Conservation (phyloP, 1,284 basidiomycete genomes). For the Heterobasidion irregulare region DNA sequence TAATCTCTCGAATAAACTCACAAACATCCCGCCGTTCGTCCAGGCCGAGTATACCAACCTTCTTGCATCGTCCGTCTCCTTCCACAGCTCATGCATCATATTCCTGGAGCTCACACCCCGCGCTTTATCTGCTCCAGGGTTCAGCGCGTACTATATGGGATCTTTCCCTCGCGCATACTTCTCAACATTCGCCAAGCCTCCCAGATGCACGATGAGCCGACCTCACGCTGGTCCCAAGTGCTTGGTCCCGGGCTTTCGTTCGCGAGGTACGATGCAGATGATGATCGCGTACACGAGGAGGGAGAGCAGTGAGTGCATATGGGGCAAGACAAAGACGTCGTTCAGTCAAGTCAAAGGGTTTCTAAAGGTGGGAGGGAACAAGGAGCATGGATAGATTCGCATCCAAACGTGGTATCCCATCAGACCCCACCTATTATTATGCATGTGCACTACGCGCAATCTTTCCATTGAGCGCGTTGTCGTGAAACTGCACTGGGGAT, state of each 20-base stretch:
- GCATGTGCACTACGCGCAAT: too few relatives aligned
- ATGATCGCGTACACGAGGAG: too few relatives aligned
- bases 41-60: neutral
- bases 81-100: neutral
- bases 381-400: too few relatives aligned
- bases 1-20: neutral
- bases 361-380: too few relatives aligned
- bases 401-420: too few relatives aligned
- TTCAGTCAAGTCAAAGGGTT: too few relatives aligned
- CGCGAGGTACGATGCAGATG: too few relatives aligned
- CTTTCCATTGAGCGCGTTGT: too few relatives aligned
- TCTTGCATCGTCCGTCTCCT: neutral
- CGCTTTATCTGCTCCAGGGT: neutral
- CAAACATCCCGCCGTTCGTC: neutral
- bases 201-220: neutral
- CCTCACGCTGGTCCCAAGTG: neutral
- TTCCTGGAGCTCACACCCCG: neutral
- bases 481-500: too few relatives aligned
- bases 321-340: too few relatives aligned
- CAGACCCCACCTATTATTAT: too few relatives aligned
- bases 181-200: neutral
- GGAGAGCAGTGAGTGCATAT: too few relatives aligned
- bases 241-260: neutral
- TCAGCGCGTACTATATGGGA: neutral
- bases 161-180: neutral